Base-by-base conservation (phyloP, 2,329 filamentous ascomycete species). In the Xylaria sp. region DNA sequence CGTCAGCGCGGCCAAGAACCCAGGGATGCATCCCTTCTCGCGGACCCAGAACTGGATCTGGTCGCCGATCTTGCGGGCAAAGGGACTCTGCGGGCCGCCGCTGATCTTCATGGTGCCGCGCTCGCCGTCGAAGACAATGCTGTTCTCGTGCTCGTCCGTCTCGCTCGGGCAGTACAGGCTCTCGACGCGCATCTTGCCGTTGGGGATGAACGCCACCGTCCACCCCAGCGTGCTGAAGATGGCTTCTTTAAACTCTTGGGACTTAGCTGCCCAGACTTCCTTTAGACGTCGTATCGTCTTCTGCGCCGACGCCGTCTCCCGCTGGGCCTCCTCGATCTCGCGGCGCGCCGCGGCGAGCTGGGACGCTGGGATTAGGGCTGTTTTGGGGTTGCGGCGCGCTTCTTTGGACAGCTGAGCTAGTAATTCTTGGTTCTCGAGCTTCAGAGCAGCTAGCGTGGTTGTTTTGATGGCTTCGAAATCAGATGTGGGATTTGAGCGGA, bases 41-140 rank as follows among this genome's bases (percentile, higher is more conserved):
- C 97, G 89, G 0, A 98, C 95, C 95, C 96, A 99, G 80, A 97
- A 98, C 72, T 94, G 91, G 77, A 98, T 95, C 79, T 94, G 89
- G 76, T 93, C 92, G 72, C 88, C 88, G 71, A 99, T 97, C 80
- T 94, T 91, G 64, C 88, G 83, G 1, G 94, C 96, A 81, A 99
- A 99, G 13, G 89, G 86, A 78, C 93, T 97, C 77, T 92, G 88
- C 1, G 94, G 93, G 0, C 96, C 96, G 1, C 96, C 96, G 41
- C 91, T 93, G 66, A 99, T 92, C 86, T 99, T 99, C 96, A 99
- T 99, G 0, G 94, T 98, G 8, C 95, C 96, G 67, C 92, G 90
- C 82, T 98, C 94, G 61, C 94, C 94, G 80, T 97, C 94, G 79
- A 98, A 98, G 0, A 97, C 89, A 69, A 92, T 91, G 66, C 87